Evolutionary conservation across 1,139 yeast genomes (phyloP).

Genomic region (Geotrichum siamense): DNA sequence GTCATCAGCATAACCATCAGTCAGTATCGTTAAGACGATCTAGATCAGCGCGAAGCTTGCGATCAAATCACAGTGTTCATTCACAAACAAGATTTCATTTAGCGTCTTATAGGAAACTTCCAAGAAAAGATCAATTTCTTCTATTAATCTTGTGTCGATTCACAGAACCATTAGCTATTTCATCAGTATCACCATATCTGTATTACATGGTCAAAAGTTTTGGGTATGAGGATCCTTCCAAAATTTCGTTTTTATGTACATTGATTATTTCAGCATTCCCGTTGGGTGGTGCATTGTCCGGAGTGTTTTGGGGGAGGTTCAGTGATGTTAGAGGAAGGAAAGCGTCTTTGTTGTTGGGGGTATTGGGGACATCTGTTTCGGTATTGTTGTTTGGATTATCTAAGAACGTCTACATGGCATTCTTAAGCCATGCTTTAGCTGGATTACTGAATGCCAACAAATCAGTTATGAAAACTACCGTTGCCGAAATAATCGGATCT

Average conservation of each 20-base stretch:
- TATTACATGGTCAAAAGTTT: conserved; percentile 57
- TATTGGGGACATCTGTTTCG: conserved; percentile 45
- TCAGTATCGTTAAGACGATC: too few relatives aligned
- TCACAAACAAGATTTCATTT: too few relatives aligned
- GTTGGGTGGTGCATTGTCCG: conserved; percentile 45
- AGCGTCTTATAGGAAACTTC: conserved; percentile 27
- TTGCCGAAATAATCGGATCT: conserved; percentile 52
- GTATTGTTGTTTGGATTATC: conserved; percentile 48
- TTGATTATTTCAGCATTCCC: conserved; percentile 50
- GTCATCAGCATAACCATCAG: too few relatives aligned
- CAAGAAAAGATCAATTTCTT: conserved; percentile 27
- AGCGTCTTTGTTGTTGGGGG: conserved; percentile 44
- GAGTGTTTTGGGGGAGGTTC: conserved; percentile 53
- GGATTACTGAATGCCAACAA: conserved; percentile 55
- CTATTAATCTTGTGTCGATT: conserved; percentile 35
- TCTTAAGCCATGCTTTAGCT: conserved; percentile 44
- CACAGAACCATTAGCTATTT: conserved; percentile 54
- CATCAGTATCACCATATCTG: conserved; percentile 55
- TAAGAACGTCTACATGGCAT: conserved; percentile 44
- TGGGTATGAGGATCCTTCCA: conserved; percentile 45
- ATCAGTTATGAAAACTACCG: conserved; percentile 51
- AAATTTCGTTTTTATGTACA: conserved; percentile 44
- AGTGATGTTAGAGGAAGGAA: conserved; percentile 51
- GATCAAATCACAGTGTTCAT: too few relatives aligned
- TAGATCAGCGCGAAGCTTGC: too few relatives aligned